phyloP scores from a whole-genome alignment of 768 basidiomycete species.

The Dacryopinax spathularia region DNA sequence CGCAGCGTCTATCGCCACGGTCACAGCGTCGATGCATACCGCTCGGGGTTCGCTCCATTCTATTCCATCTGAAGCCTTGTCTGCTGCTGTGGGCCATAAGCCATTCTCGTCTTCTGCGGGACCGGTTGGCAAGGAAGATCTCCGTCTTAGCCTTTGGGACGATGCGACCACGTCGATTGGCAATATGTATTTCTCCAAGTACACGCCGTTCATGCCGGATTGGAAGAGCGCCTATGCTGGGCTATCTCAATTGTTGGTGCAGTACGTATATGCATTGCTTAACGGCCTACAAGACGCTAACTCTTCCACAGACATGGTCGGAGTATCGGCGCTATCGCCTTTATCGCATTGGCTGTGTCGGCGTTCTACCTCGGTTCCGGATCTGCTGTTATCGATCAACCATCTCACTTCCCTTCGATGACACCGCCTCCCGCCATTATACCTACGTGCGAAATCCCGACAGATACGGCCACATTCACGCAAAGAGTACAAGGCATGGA shows the following conservation, averaged over 20 bases:
- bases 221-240: neutral
- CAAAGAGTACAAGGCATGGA: constrained; percentile 1
- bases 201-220: neutral
- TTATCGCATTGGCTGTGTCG: neutral
- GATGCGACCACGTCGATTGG: neutral
- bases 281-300: neutral
- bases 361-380: neutral
- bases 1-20: neutral
- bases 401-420: neutral
- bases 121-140: neutral
- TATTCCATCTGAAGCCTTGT: neutral
- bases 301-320: neutral
- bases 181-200: neutral
- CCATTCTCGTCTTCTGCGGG: neutral
- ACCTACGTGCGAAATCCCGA: neutral
- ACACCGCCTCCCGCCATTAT: neutral
- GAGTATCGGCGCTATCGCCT: neutral
- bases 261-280: neutral
- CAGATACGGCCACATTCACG: neutral
- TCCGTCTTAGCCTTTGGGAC: neutral
- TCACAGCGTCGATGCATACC: neutral
- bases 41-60: neutral
- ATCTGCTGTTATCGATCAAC: neutral
- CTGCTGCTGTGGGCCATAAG: neutral
- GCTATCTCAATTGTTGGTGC: neutral